Percentiles rank a stretch among this genome's conserved stretches.
Evolutionary conservation across 768 basidiomycete species (phyloP).

Genomic region (Amylocystis lapponica): DNA sequence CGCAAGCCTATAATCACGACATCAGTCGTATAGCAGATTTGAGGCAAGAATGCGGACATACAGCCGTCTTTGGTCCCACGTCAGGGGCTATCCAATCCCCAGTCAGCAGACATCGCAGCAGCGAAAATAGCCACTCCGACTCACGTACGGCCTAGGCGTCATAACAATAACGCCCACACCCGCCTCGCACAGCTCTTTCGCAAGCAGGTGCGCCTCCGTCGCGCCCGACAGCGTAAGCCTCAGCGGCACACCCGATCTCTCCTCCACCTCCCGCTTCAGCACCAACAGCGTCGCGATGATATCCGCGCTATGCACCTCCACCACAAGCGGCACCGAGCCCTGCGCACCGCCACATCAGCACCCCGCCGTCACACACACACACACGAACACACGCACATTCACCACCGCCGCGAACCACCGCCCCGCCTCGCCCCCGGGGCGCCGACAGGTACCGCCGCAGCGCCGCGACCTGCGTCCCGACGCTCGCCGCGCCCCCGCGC

Average conservation of each 20-base stretch:
- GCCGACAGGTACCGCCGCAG: slow-evolving; percentile 58
- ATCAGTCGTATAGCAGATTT: slow-evolving; percentile 3
- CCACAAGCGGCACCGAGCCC: slow-evolving; percentile 59
- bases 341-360: slow-evolving; percentile 18
- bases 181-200: slow-evolving; percentile 53
- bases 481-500: slow-evolving; percentile 39
- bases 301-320: slow-evolving; percentile 67
- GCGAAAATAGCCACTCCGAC: no score
- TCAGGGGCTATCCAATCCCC: slow-evolving; percentile 35
- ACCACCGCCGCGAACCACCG: slow-evolving; percentile 30
- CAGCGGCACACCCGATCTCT: slow-evolving; percentile 20
- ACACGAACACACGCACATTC: slow-evolving; percentile 14
- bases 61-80: slow-evolving; percentile 66
- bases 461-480: slow-evolving; percentile 76
- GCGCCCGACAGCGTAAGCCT: slow-evolving; percentile 50
- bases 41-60: slow-evolving; percentile 25
- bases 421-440: slow-evolving; percentile 19
- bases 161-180: slow-evolving; percentile 69
- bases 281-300: slow-evolving; percentile 63
- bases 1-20: slow-evolving; percentile 39
- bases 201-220: slow-evolving; percentile 57
- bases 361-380: neutral
- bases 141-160: slow-evolving; percentile 48
- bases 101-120: no score
- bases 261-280: slow-evolving; percentile 52